Evolutionary conservation across 139 green algal genomes (phyloP), one percentile per base, ranked within the genome.

Genomic region (Closterium sp.): DNA sequence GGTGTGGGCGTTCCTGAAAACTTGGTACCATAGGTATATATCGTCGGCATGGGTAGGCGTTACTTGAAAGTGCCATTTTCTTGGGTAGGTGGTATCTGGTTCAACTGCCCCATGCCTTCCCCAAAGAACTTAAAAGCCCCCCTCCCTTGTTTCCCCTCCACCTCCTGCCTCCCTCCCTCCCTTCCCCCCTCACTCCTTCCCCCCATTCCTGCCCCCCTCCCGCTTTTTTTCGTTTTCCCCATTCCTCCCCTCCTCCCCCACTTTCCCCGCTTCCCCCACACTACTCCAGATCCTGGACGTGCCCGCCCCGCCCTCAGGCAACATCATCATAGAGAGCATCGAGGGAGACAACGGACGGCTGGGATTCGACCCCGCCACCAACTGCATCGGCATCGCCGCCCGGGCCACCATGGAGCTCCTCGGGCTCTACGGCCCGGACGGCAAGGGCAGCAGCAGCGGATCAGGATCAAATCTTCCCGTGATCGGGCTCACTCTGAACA

Each of bases 301-400:
- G 17, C 62, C 62, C 19, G 62, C 62, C 24, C 95, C 96, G 1
- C 89, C 98, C n/a, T 93, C 92, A 4, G 97, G 97, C 0, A 50
- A 95, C 88, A 95, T 99, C 9, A 92, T 97, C 4, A 99, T 99
- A 32, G 96, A 98, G 27, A 91, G 70, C 10, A 99, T 99, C 31
- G 91, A 96, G 70, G 98, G 98, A 9, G 98, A 99, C 92, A 95
- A 95, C 73, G 98, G 98, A 0, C 94, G 97, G 21, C 96, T 99
- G 73, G 96, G 95, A n/a, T 91, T 98, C 38, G 96, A 97, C 2
- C 91, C 97, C 11, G 87, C 92, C 27, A 95, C 97, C 42, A 99
- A 99, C 95, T 99, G 98, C 95, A 96, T 97, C 4, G 98, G 98
- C 32, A 98, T 99, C 89, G 98, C 98, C 2, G 97, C 98, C 4